A percentile compares a stretch with the other conserved stretches of the same genome.
Conservation (phyloP, 2,329 filamentous ascomycete genomes). For the Lasiodiplodia citricola region DNA sequence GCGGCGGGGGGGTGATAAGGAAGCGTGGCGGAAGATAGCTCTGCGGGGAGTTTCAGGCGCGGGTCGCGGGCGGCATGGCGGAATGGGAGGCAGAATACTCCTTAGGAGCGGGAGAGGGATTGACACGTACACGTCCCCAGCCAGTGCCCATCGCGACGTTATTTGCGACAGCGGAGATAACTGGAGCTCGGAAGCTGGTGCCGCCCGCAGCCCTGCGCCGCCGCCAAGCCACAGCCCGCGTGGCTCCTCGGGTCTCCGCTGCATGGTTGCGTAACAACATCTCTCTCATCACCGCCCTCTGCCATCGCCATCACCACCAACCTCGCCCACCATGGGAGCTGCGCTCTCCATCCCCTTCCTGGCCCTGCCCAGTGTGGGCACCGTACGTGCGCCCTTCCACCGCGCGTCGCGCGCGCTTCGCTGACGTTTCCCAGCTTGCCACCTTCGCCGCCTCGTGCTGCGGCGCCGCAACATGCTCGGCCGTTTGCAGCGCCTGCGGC, state of each 20-base stretch:
- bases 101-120: slow-evolving; percentile 20
- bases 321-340: slow-evolving; percentile 73
- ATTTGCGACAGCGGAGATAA: slow-evolving; percentile 23
- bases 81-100: neutral
- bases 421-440: slow-evolving; percentile 62
- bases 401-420: slow-evolving; percentile 13
- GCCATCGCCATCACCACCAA: neutral
- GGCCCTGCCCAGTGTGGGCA: slow-evolving; percentile 83
- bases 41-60: neutral
- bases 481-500: slow-evolving; percentile 92
- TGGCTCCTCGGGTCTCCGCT: slow-evolving; percentile 9
- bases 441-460: slow-evolving; percentile 90
- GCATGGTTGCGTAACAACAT: slow-evolving; percentile 22
- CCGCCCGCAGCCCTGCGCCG: slow-evolving; percentile 18
- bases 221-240: slow-evolving; percentile 14
- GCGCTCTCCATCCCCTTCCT: slow-evolving; percentile 87
- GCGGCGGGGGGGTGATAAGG: slow-evolving; percentile 11
- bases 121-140: slow-evolving; percentile 18
- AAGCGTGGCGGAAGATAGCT: neutral
- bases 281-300: neutral
- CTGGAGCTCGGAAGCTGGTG: slow-evolving; percentile 14
- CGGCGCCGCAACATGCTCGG: slow-evolving; percentile 93
- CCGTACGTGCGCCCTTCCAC: slow-evolving; percentile 63
- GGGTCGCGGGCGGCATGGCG: neutral
- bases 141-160: slow-evolving; percentile 20